Evolutionary conservation across 306 rosid species (phyloP).

Genomic region (Clitoria ternatea): DNA sequence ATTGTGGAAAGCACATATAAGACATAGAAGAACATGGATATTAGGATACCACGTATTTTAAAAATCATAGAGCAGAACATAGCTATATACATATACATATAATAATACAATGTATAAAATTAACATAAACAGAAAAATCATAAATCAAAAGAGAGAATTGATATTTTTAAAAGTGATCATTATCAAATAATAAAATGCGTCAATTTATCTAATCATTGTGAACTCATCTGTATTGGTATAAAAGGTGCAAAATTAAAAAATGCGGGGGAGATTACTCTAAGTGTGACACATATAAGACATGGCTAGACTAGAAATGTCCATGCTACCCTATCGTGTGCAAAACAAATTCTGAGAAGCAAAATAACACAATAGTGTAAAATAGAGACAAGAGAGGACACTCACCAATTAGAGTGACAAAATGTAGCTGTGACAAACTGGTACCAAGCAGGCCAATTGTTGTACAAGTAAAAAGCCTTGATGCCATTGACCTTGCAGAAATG

Average conservation of each 20-base stretch:
- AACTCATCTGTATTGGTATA: neutral
- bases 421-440: slow-evolving; percentile 93
- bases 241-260: neutral
- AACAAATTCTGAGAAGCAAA: neutral
- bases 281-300: neutral
- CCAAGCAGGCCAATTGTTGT: slow-evolving; percentile 79
- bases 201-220: neutral
- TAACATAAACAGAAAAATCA: neutral
- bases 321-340: neutral
- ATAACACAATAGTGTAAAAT: neutral
- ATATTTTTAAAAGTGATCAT: neutral
- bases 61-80: neutral
- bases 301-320: neutral
- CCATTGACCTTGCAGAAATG: slow-evolving; percentile 47
- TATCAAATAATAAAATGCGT: neutral
- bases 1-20: neutral
- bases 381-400: slow-evolving; percentile 29
- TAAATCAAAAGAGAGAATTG: neutral
- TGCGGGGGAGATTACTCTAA: neutral
- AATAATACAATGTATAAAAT: neutral
- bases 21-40: neutral
- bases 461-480: slow-evolving; percentile 60
- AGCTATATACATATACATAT: too few species aligned
- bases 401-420: slow-evolving; percentile 97
- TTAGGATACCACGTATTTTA: neutral